These are phyloP conservation scores for Tuber brumale DNA, from an alignment of 495 filamentous ascomycete species.

Conservation along the genomic window DNA sequence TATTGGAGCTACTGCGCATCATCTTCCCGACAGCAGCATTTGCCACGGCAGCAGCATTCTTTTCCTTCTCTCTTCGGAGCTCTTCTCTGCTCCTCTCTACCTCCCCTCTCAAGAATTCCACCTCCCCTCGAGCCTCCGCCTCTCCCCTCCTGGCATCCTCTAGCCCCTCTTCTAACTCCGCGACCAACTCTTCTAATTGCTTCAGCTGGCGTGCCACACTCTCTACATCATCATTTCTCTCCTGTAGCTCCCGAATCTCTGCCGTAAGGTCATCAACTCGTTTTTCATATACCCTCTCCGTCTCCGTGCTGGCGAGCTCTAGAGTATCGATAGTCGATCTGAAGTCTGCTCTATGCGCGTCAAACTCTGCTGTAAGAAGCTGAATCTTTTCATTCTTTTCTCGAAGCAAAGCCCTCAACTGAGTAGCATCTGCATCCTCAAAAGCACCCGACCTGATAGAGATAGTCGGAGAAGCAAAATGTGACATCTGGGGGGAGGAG, in stretches of 20 bases:
- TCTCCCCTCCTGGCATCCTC: slow-evolving; percentile 96
- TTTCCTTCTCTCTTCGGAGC: slow-evolving; percentile 81
- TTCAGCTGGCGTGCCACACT: slow-evolving; percentile 84
- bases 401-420: slow-evolving; percentile 71
- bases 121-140: slow-evolving; percentile 90
- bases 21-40: slow-evolving; percentile 51
- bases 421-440: slow-evolving; percentile 70
- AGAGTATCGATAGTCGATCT: slow-evolving; percentile 92
- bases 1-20: slow-evolving; percentile 47
- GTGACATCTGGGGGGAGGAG: slow-evolving; percentile 38
- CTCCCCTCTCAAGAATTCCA: slow-evolving; percentile 91
- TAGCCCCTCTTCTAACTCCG: slow-evolving; percentile 91
- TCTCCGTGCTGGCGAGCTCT: slow-evolving; percentile 93
- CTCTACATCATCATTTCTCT: slow-evolving; percentile 80
- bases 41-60: slow-evolving; percentile 60
- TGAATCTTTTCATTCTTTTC: slow-evolving; percentile 97
- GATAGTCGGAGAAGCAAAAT: neutral
- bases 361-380: slow-evolving; percentile 88
- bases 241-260: slow-evolving; percentile 73
- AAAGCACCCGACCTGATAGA: slow-evolving; percentile 40
- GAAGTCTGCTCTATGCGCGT: slow-evolving; percentile 91
- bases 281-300: slow-evolving; percentile 94
- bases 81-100: slow-evolving; percentile 91
- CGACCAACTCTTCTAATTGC: slow-evolving; percentile 89
- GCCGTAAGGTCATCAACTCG: slow-evolving; percentile 81